Percentiles rank a stretch among this genome's conserved stretches.
Evolutionary conservation across 1,284 basidiomycete genomes (phyloP).

Genomic region (Phenoliferia sp.): DNA sequence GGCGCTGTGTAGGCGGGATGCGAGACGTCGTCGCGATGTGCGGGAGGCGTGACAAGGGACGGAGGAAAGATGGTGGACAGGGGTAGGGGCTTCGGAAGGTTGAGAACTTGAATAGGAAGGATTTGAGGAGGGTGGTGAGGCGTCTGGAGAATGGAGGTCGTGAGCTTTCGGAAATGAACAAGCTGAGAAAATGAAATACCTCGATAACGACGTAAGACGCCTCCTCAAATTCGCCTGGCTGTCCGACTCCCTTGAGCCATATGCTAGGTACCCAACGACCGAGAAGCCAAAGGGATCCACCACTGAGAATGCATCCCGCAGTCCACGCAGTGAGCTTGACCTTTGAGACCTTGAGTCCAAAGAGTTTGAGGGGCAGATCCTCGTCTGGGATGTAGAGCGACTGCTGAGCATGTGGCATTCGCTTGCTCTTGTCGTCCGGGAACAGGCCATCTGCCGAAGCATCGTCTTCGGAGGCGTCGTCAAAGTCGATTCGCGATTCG

Average conservation of each 20-base stretch:
- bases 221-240: conserved; percentile 75
- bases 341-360: conserved; percentile 72
- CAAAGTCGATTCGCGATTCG: conserved; percentile 71
- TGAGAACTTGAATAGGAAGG: conserved; percentile 60
- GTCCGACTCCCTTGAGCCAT: conserved; percentile 84
- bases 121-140: conserved; percentile 59
- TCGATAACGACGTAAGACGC: conserved; percentile 78
- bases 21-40: conserved; percentile 28
- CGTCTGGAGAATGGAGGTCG: neutral
- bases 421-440: conserved; percentile 19
- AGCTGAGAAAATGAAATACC: conserved; percentile 50
- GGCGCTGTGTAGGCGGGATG: conserved; percentile 7
- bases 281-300: conserved; percentile 73
- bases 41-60: conserved; percentile 25
- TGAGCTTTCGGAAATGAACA: neutral
- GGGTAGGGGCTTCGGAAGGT: conserved; percentile 64
- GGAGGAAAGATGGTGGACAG: conserved; percentile 69
- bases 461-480: conserved; percentile 39
- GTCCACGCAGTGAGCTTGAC: conserved; percentile 70
- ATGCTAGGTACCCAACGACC: conserved; percentile 89
- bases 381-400: conserved; percentile 85
- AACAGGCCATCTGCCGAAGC: conserved; percentile 27
- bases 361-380: conserved; percentile 80
- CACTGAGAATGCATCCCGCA: conserved; percentile 60
- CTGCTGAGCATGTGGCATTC: conserved; percentile 52